These are phyloP conservation scores for Quillaja saponaria DNA, from an alignment of 306 rosid genomes.

Conservation along the genomic window DNA sequence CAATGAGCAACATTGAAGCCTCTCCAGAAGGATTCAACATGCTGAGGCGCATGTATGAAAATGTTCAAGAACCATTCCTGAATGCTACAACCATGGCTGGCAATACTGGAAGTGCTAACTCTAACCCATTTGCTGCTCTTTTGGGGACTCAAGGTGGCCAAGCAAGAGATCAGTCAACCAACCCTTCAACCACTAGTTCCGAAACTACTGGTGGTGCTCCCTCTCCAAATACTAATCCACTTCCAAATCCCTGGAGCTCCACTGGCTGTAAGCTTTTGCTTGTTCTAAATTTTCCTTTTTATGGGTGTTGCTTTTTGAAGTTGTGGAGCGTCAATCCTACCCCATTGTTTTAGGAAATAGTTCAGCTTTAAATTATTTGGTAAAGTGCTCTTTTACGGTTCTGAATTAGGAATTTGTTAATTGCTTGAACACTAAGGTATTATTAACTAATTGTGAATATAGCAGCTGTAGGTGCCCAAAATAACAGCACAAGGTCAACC, in stretches of 20 bases:
- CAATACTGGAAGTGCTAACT: constrained; percentile 52
- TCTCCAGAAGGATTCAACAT: constrained; percentile 90
- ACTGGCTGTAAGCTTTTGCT: constrained; percentile 53
- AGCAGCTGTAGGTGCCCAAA: constrained; percentile 63
- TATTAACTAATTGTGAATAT: constrained; percentile 28
- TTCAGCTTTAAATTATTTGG: not conserved
- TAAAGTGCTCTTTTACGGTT: not conserved
- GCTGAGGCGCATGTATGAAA: constrained; percentile 95
- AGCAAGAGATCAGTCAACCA: constrained; percentile 50
- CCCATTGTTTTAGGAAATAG: not conserved
- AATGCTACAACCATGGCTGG: constrained; percentile 90
- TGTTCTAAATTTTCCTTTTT: not conserved
- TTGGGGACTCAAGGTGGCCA: constrained; percentile 59
- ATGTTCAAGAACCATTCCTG: constrained; percentile 86
- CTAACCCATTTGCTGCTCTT: constrained; percentile 51
- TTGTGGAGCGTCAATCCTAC: not conserved
- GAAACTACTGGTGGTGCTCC: constrained; percentile 60
- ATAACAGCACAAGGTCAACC: constrained; percentile 51
- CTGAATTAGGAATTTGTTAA: not conserved
- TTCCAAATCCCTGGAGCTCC: constrained; percentile 86
- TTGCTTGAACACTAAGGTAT: constrained; percentile 2
- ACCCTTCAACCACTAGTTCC: constrained; percentile 53
- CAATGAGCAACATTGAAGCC: constrained; percentile 90
- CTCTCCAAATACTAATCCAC: constrained; percentile 85
- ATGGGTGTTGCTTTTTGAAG: not conserved